phyloP scores from a whole-genome alignment of 495 filamentous ascomycete genomes.

The Entonaema liquescens region DNA sequence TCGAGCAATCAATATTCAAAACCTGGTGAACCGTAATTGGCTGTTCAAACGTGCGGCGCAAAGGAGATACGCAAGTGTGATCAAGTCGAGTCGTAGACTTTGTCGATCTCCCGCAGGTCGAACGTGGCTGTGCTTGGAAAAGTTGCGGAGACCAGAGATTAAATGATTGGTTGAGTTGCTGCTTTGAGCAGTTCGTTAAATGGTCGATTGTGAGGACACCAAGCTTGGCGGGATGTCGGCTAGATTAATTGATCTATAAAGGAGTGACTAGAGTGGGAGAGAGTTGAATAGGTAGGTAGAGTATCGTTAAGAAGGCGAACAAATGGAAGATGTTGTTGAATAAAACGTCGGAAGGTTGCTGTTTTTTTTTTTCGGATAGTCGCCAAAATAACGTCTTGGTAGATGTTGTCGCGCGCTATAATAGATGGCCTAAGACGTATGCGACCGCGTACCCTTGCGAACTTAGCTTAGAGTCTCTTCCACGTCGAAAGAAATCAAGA shows the following conservation, averaged over 20 bases:
- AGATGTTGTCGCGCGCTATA: conserved; percentile 7
- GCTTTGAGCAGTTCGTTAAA: conserved; percentile 2
- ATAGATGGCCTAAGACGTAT: conserved; percentile 7
- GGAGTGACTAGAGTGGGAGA: conserved; percentile 36
- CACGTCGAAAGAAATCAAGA: conserved; percentile 13
- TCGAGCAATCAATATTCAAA: conserved; percentile 29
- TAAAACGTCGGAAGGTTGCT: background rate
- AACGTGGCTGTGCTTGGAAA: conserved; percentile 35
- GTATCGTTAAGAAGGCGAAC: background rate
- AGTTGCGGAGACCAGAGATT: conserved; percentile 16
- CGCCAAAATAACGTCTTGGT: conserved; percentile 12
- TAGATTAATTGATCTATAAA: conserved; percentile 31
- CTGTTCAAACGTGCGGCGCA: conserved; percentile 23
- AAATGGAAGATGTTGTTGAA: conserved; percentile 15
- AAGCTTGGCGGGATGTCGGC: conserved; percentile 11
- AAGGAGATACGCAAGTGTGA: conserved; percentile 22
- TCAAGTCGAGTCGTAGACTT: conserved; percentile 20
- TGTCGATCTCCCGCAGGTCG: conserved; percentile 21
- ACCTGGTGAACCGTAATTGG: conserved; percentile 27
- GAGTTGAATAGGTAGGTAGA: conserved; percentile 7
- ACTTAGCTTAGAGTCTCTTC: conserved; percentile 7
- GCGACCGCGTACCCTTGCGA: conserved; percentile 31
- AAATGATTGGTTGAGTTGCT: conserved; percentile 7
- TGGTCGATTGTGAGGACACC: conserved; percentile 6
- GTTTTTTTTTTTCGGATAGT: background rate